Evolutionary conservation across 139 green algal species (phyloP).

Genomic region (Pleodorina starrii): DNA sequence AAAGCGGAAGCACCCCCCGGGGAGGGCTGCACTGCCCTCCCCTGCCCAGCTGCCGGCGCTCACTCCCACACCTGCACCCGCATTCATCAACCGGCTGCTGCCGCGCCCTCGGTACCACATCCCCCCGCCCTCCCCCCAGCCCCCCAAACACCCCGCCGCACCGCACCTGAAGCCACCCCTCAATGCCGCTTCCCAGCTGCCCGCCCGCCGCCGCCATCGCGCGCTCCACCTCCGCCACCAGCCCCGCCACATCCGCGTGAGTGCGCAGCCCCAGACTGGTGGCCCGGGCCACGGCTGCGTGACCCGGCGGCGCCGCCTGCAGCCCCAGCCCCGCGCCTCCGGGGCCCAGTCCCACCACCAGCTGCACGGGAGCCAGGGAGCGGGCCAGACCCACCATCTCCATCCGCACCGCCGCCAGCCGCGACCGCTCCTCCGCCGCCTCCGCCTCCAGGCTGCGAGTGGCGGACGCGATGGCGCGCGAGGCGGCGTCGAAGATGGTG

Average conservation of each 20-base stretch:
- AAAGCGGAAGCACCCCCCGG: too few relatives aligned
- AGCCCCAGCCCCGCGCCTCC: background rate
- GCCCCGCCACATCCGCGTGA: background rate
- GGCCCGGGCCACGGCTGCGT: background rate
- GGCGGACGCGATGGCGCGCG: background rate
- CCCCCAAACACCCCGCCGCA: background rate
- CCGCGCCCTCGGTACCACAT: too few relatives aligned
- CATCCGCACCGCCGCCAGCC: background rate
- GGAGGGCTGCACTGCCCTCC: too few relatives aligned
- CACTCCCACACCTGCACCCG: too few relatives aligned
- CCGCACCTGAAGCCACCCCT: background rate
- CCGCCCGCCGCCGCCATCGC: background rate
- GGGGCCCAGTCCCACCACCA: background rate
- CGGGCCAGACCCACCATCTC: background rate
- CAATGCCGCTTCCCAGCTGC: background rate
- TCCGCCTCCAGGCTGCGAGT: background rate
- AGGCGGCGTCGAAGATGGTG: conserved; percentile 46
- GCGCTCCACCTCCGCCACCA: background rate
- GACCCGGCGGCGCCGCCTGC: too few relatives aligned
- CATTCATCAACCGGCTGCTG: too few relatives aligned
- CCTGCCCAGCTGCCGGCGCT: too few relatives aligned
- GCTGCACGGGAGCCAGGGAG: background rate
- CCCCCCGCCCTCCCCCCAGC: too few relatives aligned
- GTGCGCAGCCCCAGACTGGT: background rate
- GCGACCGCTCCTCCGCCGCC: background rate